phyloP scores from a whole-genome alignment of 108 stramenopile genomes.

The Pelagomonas calceolata region DNA sequence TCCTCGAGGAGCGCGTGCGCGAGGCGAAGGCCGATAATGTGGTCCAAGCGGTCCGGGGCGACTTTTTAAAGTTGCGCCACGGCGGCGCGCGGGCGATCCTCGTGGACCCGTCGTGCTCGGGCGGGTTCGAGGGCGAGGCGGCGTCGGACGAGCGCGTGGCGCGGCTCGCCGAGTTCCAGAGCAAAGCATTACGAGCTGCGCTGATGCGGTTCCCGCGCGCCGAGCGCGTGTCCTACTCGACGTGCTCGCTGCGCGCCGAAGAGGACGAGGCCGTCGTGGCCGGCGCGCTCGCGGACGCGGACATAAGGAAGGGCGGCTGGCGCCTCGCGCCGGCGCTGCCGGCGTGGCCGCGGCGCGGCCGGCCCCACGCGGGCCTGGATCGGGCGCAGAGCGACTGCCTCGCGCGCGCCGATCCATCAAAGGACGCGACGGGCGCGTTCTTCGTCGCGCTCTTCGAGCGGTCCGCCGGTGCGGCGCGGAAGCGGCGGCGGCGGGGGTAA shows the following conservation, averaged over 20 bases:
- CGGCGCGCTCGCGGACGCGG: conserved; percentile 47
- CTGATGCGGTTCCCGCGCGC: conserved; percentile 65
- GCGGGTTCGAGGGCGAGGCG: conserved; percentile 43
- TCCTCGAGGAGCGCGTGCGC: conserved; percentile 57
- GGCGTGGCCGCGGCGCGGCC: conserved; percentile 65
- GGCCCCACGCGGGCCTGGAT: conserved; percentile 42
- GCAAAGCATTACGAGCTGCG: conserved; percentile 71
- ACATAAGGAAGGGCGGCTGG: conserved; percentile 16
- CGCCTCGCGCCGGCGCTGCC: conserved; percentile 54
- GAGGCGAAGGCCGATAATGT: conserved; percentile 26
- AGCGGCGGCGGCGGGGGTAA: too few relatives aligned
- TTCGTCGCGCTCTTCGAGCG: conserved; percentile 86
- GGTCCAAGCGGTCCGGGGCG: conserved; percentile 48
- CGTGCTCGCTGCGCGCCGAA: conserved; percentile 82
- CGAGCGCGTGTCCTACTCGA: conserved; percentile 87
- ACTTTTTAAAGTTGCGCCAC: conserved; percentile 70
- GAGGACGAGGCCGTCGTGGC: conserved; percentile 90
- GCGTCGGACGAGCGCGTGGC: conserved; percentile 37
- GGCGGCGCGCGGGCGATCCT: conserved; percentile 67
- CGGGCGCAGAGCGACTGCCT: conserved; percentile 53
- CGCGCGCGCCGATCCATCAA: conserved; percentile 69
- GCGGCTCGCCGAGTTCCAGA: conserved; percentile 76
- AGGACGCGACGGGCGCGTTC: conserved; percentile 92
- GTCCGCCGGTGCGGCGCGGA: too few relatives aligned
- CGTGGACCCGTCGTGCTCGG: conserved; percentile 95